These are phyloP conservation scores for Thymus quinquecostatus DNA, from an alignment of 257 asterid species.

Conservation along the genomic window DNA sequence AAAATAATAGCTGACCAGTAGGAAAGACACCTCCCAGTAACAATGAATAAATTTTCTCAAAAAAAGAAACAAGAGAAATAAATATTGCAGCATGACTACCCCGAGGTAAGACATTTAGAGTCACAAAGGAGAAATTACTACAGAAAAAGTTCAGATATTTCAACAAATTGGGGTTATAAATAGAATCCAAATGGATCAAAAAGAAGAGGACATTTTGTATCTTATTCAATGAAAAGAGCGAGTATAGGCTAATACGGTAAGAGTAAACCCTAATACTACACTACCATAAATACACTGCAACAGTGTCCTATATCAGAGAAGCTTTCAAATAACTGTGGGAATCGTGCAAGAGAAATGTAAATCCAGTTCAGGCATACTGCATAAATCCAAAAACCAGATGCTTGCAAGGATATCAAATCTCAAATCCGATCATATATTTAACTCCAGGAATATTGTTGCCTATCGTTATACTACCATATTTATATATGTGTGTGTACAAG, in stretches of 20 bases:
- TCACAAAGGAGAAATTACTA: background rate
- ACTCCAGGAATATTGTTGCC: background rate
- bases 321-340: background rate
- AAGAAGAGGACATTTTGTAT: no score
- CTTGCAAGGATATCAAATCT: background rate
- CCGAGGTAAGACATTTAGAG: no score
- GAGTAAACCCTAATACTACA: no score
- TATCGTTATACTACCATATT: no score
- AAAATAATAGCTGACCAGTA: conserved; percentile 10
- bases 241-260: no score
- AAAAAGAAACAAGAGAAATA: no score
- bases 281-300: no score
- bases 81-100: background rate
- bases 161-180: background rate
- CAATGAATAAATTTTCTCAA: background rate
- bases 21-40: background rate
- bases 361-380: background rate
- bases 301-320: no score
- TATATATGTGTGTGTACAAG: background rate
- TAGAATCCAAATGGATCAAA: no score
- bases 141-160: background rate
- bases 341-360: background rate
- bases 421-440: background rate
- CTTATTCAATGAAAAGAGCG: no score
- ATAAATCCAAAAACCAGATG: background rate